A percentile compares a stretch with the other conserved stretches of the same genome.
phyloP scores from a whole-genome alignment of 2,329 filamentous ascomycete species.

The Trichoderma sp. region DNA sequence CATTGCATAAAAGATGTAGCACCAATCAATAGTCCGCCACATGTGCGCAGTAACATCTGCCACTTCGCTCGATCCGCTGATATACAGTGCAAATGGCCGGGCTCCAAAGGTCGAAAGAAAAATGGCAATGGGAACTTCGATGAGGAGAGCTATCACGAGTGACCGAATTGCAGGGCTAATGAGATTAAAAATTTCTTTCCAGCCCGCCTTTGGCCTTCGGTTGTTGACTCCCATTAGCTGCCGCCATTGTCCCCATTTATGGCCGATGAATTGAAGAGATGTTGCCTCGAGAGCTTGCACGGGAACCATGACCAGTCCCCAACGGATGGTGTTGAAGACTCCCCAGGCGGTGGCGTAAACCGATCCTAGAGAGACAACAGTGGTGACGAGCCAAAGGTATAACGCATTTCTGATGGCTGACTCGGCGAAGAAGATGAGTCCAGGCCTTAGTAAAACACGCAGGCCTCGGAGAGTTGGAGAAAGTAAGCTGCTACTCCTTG shows the following conservation, averaged over 20 bases:
- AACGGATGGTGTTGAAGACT: constrained; percentile 70
- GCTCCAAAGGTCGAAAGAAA: constrained; percentile 59
- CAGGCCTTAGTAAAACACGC: constrained; percentile 52
- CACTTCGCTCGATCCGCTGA: constrained; percentile 56
- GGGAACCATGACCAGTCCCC: constrained; percentile 72
- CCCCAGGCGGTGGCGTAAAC: constrained; percentile 71
- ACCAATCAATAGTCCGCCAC: constrained; percentile 62
- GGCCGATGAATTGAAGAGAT: constrained; percentile 62
- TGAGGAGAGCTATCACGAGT: constrained; percentile 47
- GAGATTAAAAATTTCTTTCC: constrained; percentile 36
- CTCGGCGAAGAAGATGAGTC: constrained; percentile 58
- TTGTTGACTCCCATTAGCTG: constrained; percentile 26
- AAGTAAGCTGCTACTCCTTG: constrained; percentile 21
- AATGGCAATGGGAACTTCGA: constrained; percentile 62
- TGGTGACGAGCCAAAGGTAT: constrained; percentile 67
- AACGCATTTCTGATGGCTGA: constrained; percentile 65
- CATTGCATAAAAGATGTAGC: constrained; percentile 66
- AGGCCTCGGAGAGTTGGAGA: constrained; percentile 45
- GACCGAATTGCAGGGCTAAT: constrained; percentile 53
- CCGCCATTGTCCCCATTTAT: constrained; percentile 59
- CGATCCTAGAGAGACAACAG: constrained; percentile 59
- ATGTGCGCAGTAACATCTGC: constrained; percentile 61
- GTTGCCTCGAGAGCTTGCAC: constrained; percentile 65
- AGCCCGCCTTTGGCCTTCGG: constrained; percentile 22
- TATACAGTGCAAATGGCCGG: constrained; percentile 57